These are phyloP conservation scores for Penicillium sp. DNA, from an alignment of 2,329 filamentous ascomycete genomes.

Conservation along the genomic window DNA sequence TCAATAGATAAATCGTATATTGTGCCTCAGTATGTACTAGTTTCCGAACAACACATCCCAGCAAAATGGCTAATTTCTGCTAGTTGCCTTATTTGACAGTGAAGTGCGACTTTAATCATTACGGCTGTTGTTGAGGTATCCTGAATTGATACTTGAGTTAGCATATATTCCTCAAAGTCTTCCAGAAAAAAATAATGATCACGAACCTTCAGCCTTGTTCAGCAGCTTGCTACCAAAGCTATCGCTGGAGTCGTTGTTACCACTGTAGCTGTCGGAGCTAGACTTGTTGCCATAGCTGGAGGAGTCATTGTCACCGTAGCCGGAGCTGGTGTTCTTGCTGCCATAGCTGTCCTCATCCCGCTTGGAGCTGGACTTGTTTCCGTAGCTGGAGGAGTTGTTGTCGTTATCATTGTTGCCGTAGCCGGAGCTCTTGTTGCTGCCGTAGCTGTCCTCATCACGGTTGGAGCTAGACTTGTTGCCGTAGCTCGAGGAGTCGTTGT, in stretches of 20 bases:
- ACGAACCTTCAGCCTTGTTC: neutral
- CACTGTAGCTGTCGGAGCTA: neutral
- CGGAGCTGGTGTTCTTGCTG: neutral
- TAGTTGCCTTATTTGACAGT: neutral
- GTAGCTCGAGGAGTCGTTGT: neutral
- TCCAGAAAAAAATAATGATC: neutral
- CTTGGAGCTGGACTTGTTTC: neutral
- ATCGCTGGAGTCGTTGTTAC: neutral
- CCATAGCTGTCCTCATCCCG: neutral
- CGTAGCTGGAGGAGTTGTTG: neutral
- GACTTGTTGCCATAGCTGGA: neutral
- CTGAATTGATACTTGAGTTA: neutral
- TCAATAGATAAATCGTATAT: neutral
- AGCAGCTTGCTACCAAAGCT: neutral
- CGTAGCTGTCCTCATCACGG: neutral
- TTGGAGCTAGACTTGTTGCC: conserved; percentile 2
- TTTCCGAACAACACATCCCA: neutral
- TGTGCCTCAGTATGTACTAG: neutral
- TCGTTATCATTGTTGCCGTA: neutral
- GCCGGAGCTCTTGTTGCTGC: neutral
- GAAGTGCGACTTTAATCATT: neutral
- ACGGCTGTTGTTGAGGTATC: neutral
- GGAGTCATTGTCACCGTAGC: neutral
- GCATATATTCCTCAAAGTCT: neutral
- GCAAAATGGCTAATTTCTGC: neutral